Evolutionary conservation across 1,284 basidiomycete genomes (phyloP).

Genomic region (Ganoderma resinaceum): DNA sequence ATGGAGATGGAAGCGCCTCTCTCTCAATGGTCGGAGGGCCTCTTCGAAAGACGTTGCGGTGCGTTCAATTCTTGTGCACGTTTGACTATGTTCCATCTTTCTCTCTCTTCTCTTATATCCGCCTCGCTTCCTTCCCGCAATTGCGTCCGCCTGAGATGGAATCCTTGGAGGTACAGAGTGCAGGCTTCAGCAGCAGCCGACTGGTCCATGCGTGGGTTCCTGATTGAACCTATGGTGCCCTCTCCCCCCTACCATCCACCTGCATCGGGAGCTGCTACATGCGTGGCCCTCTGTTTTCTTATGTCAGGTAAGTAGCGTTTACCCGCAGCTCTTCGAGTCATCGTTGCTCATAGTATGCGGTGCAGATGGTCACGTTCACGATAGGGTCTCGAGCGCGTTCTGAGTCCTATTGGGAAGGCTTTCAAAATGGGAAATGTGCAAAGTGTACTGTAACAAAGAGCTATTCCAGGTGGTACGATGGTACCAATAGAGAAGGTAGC

Average conservation of each 20-base stretch:
- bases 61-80: not conserved
- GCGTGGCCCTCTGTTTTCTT: not conserved
- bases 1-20: not conserved
- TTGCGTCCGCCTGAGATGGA: not conserved
- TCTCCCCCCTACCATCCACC: not conserved
- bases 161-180: not conserved
- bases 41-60: not conserved
- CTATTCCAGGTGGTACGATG: not conserved
- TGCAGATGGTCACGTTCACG: not conserved
- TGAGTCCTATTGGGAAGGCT: not conserved
- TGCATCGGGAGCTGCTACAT: not conserved
- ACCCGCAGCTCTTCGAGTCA: not conserved
- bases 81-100: not conserved
- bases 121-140: not conserved
- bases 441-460: not conserved
- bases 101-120: not conserved
- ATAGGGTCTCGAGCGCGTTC: not conserved
- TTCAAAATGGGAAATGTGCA: not conserved
- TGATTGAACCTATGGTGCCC: not conserved
- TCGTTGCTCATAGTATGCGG: not conserved
- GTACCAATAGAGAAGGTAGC: not conserved
- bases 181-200: not conserved
- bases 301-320: not conserved
- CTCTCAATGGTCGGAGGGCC: not conserved
- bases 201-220: not conserved